Conservation (phyloP, 2,329 filamentous ascomycete species). For the Epichloe scottii region DNA sequence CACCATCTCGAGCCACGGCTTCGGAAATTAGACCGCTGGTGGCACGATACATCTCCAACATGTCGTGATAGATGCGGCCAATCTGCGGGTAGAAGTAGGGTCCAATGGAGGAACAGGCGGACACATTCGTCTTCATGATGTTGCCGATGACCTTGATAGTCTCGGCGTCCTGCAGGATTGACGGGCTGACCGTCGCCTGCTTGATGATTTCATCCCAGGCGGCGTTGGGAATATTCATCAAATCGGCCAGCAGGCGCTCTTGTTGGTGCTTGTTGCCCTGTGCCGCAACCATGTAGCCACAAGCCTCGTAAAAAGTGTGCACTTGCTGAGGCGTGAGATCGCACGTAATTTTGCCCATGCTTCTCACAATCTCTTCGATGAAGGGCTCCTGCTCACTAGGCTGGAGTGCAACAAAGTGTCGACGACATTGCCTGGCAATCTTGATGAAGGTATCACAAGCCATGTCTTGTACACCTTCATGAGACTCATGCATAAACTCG, state of each 20-base stretch:
- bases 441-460: conserved; percentile 99
- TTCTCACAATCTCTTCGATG: conserved; percentile 96
- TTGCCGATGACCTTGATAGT: conserved; percentile 98
- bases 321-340: conserved; percentile 94
- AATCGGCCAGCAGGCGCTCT: conserved; percentile 76
- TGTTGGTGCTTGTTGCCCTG: conserved; percentile 93
- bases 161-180: conserved; percentile 79
- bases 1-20: conserved; percentile 77
- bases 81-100: conserved; percentile 98
- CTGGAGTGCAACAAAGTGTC: conserved; percentile 93
- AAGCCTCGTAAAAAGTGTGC: conserved; percentile 98
- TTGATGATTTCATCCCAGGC: conserved; percentile 95
- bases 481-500: conserved; percentile 99
- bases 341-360: conserved; percentile 88
- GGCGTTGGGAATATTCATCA: conserved; percentile 87
- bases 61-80: conserved; percentile 92
- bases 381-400: conserved; percentile 91
- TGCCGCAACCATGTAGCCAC: conserved; percentile 97
- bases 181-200: conserved; percentile 71
- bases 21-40: conserved; percentile 95
- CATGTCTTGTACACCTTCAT: conserved; percentile 99
- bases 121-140: conserved; percentile 99
- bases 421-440: conserved; percentile 94
- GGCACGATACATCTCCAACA: conserved; percentile 97
- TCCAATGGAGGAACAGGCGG: conserved; percentile 93